A percentile compares a stretch with the other conserved stretches of the same genome.
phyloP scores from a whole-genome alignment of 1,284 basidiomycete species.

The Moesziomyces sp. region DNA sequence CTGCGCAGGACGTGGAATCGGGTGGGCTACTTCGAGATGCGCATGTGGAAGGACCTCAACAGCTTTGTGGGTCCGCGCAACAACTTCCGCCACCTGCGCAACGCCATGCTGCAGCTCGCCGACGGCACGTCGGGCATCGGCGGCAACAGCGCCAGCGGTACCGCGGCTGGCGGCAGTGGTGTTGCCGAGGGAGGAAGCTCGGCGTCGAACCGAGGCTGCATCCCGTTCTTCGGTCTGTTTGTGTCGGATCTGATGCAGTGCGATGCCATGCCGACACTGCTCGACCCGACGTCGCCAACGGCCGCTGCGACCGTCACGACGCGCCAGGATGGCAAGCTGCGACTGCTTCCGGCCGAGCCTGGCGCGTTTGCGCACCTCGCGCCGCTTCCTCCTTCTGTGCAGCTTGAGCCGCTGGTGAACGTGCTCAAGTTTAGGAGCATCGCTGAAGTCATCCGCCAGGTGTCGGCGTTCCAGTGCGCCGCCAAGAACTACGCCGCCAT shows the following conservation, averaged over 20 bases:
- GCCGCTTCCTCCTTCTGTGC: constrained; percentile 44
- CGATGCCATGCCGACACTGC: constrained; percentile 56
- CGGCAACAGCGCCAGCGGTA: constrained; percentile 1
- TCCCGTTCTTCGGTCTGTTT: constrained; percentile 64
- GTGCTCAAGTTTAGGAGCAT: constrained; percentile 57
- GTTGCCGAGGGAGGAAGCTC: not conserved
- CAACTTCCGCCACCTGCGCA: constrained; percentile 76
- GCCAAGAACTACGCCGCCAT: constrained; percentile 42
- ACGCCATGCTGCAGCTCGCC: constrained; percentile 54
- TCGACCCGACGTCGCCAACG: constrained; percentile 57
- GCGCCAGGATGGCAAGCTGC: constrained; percentile 15
- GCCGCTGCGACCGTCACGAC: constrained; percentile 13
- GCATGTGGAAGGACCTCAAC: constrained; percentile 80
- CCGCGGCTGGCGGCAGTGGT: not conserved
- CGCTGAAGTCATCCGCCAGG: constrained; percentile 54
- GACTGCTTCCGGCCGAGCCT: constrained; percentile 27
- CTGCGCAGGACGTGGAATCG: constrained; percentile 78
- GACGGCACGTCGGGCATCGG: constrained; percentile 26
- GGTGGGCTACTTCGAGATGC: constrained; percentile 78
- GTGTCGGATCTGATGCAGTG: constrained; percentile 58
- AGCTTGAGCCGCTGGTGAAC: constrained; percentile 56
- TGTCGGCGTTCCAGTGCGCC: constrained; percentile 56
- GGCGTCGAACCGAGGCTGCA: constrained; percentile 22
- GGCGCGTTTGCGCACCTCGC: constrained; percentile 46
- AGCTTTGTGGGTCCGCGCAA: constrained; percentile 76